phyloP scores from a whole-genome alignment of 1,284 basidiomycete species.

The Ganoderma meredithae region DNA sequence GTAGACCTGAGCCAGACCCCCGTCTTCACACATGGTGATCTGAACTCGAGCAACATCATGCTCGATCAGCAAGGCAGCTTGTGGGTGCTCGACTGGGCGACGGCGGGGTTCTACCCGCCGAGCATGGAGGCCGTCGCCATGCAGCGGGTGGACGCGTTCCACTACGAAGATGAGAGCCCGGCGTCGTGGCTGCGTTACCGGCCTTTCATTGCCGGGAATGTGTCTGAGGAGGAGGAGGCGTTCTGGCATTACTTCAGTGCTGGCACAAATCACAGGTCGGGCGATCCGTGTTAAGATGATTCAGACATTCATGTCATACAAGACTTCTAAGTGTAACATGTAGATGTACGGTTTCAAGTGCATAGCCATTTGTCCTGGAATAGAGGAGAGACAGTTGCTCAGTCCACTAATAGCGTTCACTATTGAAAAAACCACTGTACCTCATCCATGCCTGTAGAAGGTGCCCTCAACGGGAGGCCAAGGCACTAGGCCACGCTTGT shows the following conservation, averaged over 20 bases:
- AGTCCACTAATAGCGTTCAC: too few species aligned
- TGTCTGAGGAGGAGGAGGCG: conserved; percentile 5
- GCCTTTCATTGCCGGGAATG: conserved; percentile 12
- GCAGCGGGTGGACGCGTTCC: conserved; percentile 5
- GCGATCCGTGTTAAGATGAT: too few species aligned
- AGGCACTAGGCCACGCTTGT: too few species aligned
- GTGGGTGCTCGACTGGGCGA: conserved; percentile 36
- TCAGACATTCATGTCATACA: too few species aligned
- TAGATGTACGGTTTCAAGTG: too few species aligned
- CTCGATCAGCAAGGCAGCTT: conserved; percentile 29
- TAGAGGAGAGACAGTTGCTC: too few species aligned
- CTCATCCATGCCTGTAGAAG: too few species aligned
- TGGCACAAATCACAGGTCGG: background rate
- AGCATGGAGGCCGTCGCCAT: conserved; percentile 27
- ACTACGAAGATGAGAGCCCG: background rate
- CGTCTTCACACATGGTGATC: conserved; percentile 34
- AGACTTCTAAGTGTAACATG: too few species aligned
- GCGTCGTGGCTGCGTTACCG: conserved; percentile 10
- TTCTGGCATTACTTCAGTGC: conserved; percentile 17
- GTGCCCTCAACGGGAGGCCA: too few species aligned
- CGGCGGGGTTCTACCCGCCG: conserved; percentile 32
- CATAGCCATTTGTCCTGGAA: too few species aligned
- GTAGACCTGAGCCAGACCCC: conserved; percentile 16
- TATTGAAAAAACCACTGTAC: too few species aligned
- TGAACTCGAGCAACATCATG: conserved; percentile 32